Base-by-base conservation (phyloP, 441 rosid genomes). In the Capsella rubella region DNA sequence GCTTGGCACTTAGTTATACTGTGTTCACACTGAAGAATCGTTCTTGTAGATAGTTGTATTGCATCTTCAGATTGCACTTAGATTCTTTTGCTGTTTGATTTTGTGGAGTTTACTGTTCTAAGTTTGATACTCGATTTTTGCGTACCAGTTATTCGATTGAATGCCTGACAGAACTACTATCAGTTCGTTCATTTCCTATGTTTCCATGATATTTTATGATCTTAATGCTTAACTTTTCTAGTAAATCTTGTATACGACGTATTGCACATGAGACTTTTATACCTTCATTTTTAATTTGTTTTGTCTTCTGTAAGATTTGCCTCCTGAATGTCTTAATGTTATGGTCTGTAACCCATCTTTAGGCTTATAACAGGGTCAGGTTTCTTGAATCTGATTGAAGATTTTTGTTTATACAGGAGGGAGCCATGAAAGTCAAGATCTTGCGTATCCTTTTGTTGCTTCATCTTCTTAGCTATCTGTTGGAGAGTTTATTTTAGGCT, bases 341-440 rank as follows among this genome's bases (percentile, higher is more conserved):
- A 45, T 21, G 21, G 51, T 46, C 9, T 42, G n/a, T 13, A 42
- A 42, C 1, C 15, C 47, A 42, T 42, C 7, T 13, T 5, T 35
- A n/a, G 8, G 50, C 11, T 5, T 11, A 5, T 27, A 40, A 31
- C 6, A 40, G 67, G 7, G 42, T 71, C 6, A 40, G 67, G 7
- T 31, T 71, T 61, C 42, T 25, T 71, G 40, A 49, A 51, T 37
- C 31, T 31, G 27, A 57, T 65, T 47, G 60, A 55, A 72, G 58
- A 43, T 43, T 46, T 42, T 60, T 43, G 15, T 28, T 72, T 67
- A 51, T 83, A 79, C 84, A 82, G 87, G 82, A 37, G 66, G 73
- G 54, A 71, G 69, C 43, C 13, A 90, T 91, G 98, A 90, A 84
- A 86, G 95, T 93, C 69, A 90, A 91, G 83, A 74, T 91, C 65